A percentile compares a stretch with the other conserved stretches of the same genome.
These are phyloP conservation scores for Epichloe baconii DNA, from an alignment of 2,329 filamentous ascomycete species.

Conservation along the genomic window DNA sequence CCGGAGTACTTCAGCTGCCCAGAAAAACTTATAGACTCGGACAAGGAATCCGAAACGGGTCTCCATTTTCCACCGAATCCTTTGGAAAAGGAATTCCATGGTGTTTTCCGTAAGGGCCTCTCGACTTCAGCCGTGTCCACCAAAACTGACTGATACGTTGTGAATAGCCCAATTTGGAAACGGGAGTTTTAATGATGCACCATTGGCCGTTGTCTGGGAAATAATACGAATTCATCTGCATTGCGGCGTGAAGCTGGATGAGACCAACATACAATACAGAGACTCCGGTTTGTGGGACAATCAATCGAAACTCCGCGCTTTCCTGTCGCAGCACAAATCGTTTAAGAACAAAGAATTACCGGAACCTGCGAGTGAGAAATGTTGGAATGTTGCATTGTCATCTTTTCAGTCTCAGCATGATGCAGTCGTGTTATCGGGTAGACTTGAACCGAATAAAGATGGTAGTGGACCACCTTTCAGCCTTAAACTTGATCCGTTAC, in stretches of 20 bases:
- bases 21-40: constrained; percentile 6
- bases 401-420: constrained; percentile 22
- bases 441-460: constrained; percentile 24
- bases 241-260: constrained; percentile 28
- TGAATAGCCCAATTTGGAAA: constrained; percentile 25
- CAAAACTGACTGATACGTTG: neutral
- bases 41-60: neutral
- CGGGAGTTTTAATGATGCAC: constrained; percentile 26
- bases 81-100: constrained; percentile 16
- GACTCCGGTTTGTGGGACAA: constrained; percentile 24
- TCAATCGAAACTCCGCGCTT: constrained; percentile 29
- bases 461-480: constrained; percentile 28
- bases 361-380: constrained; percentile 26
- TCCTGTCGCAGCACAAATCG: constrained; percentile 23
- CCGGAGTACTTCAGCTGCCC: constrained; percentile 10
- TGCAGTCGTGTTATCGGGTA: constrained; percentile 30
- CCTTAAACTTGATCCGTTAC: constrained; percentile 34
- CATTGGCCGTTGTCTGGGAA: constrained; percentile 40
- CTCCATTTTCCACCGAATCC: neutral
- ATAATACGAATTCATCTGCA: constrained; percentile 33
- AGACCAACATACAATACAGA: constrained; percentile 22
- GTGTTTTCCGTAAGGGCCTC: constrained; percentile 27
- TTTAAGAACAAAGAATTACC: constrained; percentile 36
- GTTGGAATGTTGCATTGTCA: constrained; percentile 32
- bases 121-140: neutral